Conservation (phyloP, 169 alveolate genomes). For the Theileria parva region DNA sequence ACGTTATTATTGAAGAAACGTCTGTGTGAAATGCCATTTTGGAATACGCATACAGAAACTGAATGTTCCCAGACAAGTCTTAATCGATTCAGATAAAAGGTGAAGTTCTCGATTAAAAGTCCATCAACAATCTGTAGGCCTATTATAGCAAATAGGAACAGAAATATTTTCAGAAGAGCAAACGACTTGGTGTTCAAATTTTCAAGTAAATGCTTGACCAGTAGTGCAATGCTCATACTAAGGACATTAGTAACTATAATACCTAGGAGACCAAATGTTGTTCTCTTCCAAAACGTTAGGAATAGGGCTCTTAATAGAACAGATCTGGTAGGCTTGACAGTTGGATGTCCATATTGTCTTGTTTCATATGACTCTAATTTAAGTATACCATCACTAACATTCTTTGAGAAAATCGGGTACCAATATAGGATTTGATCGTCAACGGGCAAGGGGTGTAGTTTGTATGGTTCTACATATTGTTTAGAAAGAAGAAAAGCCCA, state of each 20-base stretch:
- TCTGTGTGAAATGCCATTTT: background rate
- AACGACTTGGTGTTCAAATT: background rate
- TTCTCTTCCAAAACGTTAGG: background rate
- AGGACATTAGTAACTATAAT: conserved; percentile 6
- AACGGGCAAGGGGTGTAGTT: conserved; percentile 35
- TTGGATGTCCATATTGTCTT: too few relatives aligned
- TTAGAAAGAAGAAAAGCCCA: conserved; percentile 24
- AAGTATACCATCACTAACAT: conserved; percentile 45
- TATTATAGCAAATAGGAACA: background rate
- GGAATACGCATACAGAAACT: conserved; percentile 8
- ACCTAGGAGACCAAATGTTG: conserved; percentile 8
- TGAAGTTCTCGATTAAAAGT: background rate
- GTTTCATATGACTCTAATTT: conserved; percentile 12
- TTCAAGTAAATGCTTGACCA: conserved; percentile 3
- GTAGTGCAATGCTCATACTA: conserved; percentile 6
- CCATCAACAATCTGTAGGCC: background rate
- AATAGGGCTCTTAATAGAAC: background rate
- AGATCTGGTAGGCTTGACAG: background rate
- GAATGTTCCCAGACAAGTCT: background rate
- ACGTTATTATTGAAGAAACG: background rate
- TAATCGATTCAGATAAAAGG: background rate
- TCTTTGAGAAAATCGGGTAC: conserved; percentile 30
- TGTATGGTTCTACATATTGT: conserved; percentile 2
- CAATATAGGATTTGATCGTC: conserved; percentile 18
- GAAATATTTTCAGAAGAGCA: background rate